A percentile compares a stretch with the other conserved stretches of the same genome.
phyloP scores from a whole-genome alignment of 2,329 filamentous ascomycete species.

The Stemphylium lycopersici region DNA sequence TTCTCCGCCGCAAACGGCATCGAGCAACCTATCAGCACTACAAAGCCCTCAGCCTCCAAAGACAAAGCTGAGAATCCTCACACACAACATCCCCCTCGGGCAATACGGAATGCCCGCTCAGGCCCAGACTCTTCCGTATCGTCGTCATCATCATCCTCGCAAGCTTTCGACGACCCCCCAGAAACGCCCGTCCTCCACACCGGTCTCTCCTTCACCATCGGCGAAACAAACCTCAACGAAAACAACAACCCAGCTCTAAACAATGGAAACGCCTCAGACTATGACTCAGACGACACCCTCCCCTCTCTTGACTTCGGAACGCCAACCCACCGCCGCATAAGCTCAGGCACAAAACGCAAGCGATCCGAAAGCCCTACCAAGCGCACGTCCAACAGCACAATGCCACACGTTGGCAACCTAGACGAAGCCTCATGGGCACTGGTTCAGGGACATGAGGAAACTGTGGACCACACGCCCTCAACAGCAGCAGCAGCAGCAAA shows the following conservation, averaged over 20 bases:
- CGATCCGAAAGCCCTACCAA: slow-evolving; percentile 24
- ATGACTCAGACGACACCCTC: slow-evolving; percentile 20
- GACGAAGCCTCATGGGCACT: too few relatives aligned
- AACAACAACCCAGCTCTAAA: neutral
- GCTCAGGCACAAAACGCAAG: slow-evolving; percentile 36
- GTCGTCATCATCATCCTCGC: slow-evolving; percentile 26
- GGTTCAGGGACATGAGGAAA: too few relatives aligned
- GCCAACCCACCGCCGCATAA: slow-evolving; percentile 2
- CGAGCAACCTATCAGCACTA: neutral
- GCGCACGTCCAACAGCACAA: neutral
- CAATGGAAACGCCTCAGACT: slow-evolving; percentile 1
- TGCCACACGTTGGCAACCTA: too few relatives aligned
- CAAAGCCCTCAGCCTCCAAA: neutral
- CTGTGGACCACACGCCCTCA: neutral
- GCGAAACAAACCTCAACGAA: slow-evolving; percentile 28
- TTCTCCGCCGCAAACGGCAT: slow-evolving; percentile 18
- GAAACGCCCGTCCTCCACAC: slow-evolving; percentile 22
- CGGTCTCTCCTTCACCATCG: slow-evolving; percentile 27
- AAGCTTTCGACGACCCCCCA: slow-evolving; percentile 27
- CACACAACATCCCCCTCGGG: slow-evolving; percentile 1
- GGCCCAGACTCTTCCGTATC: slow-evolving; percentile 6
- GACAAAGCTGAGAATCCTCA: neutral
- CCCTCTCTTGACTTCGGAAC: slow-evolving; percentile 27
- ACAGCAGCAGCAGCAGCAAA: neutral
- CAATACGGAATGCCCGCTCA: neutral